Evolutionary conservation across 192 early-diverging fungal genomes (phyloP), one percentile per base, ranked within the genome.

Genomic region (Spinellus fusiger): DNA sequence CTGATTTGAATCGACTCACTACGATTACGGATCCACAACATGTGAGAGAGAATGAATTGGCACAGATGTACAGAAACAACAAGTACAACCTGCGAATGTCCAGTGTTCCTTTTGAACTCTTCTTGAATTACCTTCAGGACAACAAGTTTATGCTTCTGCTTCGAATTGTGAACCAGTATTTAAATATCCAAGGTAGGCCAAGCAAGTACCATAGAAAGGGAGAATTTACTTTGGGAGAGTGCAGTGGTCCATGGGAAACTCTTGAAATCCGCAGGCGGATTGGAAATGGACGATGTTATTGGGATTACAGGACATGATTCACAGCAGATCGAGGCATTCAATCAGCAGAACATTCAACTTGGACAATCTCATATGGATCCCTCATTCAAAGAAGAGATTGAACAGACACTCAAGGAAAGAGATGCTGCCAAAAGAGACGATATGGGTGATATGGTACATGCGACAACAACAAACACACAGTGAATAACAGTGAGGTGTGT

Each of bases 111-210:
- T 92, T 90, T 62, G 91, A 93, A 71, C 83, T 99, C 20, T 81
- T 98, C 53, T 66, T 97, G 50, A 82, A 87, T 55, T 98, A 91
- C 68, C 71, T 99, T 62, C 92, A 96, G 73, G 94, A 98, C 61
- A 93, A 93, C 77, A 86, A 90, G 51, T 90, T 88, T 52, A 90
- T 89, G 66, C 73, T 94, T 38, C 61, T 99, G 44, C 83, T 96
- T 63, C 79, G 93, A 66, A 82, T 98, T 25, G 84, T 96, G 40
- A 96, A 99, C 70, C 91, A 96, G 73, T 85, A 95, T 56, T 52
- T 98, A 23, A 86, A 87, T 57, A 95, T 99, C 26, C 73, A 84
- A 65, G 83, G 77, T 77, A 62, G 49, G 34, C 44, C 4, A 16
- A 37, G 35, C 35, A 9, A 37, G 35, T 13, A 37, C 13, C 5